Evolutionary conservation across 2,329 filamentous ascomycete genomes (phyloP), one percentile per base, ranked within the genome.

Genomic region (Penicillium carneum): DNA sequence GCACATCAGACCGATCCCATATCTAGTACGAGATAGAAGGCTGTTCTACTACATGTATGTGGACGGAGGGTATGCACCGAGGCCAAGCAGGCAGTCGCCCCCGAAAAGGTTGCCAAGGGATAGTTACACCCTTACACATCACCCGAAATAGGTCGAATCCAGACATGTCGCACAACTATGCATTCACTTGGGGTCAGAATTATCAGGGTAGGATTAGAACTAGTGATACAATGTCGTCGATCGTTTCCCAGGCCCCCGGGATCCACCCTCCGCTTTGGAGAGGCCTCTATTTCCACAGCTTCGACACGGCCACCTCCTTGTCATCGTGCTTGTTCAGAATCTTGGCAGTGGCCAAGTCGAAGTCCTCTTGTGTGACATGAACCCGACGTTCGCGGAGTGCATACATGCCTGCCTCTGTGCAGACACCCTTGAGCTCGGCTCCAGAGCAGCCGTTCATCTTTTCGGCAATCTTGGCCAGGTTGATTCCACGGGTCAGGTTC

Each of bases 401-500:
- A 76, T 95, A 99, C 95, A 99, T 99, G 72, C 95, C 95, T 2
- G 95, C 93, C 80, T 99, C 95, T 47, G 95, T 99, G 79, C 95
- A 99, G 49, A 99, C 95, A 83, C 95, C 95, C 87, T 99, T 99
- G 71, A 99, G 82, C 81, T 99, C 95, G 57, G 95, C 95, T 63
- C 95, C 95, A 3, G 93, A 97, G 81, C 95, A 99, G 53, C 95
- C 95, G 74, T 97, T 97, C 95, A 99, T 99, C 87, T 98, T 98
- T 84, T 99, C 95, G 33, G 95, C 95, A 72, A 98, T 96, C 88
- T 99, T 99, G 73, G 87, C 96, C 68, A 99, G 84, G 81, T 99
- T 96, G 83, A 99, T 98, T 54, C 95, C 95, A 74, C 95, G 88
- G 14, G 95, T 99, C 72, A 99, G 81, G 82, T 99, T 99, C 95